A percentile compares a stretch with the other conserved stretches of the same genome.
Evolutionary conservation across 2,329 filamentous ascomycete species (phyloP).

Genomic region (Neophaeococcomyces aloes): DNA sequence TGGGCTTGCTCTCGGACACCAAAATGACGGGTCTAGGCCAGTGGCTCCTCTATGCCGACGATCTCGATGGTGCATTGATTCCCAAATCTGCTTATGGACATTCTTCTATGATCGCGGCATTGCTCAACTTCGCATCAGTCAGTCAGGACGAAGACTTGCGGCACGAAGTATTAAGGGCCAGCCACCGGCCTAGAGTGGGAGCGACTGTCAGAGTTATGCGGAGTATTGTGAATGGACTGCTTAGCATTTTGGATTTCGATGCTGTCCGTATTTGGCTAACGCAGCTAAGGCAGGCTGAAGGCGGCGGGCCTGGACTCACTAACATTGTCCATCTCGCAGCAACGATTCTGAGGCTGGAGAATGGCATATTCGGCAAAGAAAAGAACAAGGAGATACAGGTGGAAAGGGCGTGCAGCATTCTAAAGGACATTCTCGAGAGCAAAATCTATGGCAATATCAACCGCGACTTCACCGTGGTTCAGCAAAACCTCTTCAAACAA

Average conservation of each 20-base stretch:
- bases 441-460: constrained; percentile 12
- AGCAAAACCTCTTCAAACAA: constrained; percentile 14
- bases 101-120: constrained; percentile 39
- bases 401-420: constrained; percentile 7
- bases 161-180: constrained; percentile 8
- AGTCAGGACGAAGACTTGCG: constrained; percentile 34
- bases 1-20: constrained; percentile 41
- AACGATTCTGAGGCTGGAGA: constrained; percentile 14
- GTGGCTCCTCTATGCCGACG: constrained; percentile 43
- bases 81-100: constrained; percentile 35
- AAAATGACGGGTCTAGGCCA: constrained; percentile 40
- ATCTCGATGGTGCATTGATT: constrained; percentile 46
- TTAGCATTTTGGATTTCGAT: constrained; percentile 13
- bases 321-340: constrained; percentile 31
- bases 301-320: constrained; percentile 20
- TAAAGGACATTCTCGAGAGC: constrained; percentile 12
- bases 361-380: constrained; percentile 2
- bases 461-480: constrained; percentile 12
- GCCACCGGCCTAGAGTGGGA: constrained; percentile 4
- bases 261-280: constrained; percentile 9
- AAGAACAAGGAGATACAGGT: constrained; percentile 3
- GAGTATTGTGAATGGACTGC: constrained; percentile 12
- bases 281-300: constrained; percentile 15
- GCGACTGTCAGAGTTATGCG: constrained; percentile 16
- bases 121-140: constrained; percentile 45